These are phyloP conservation scores for Xerophyta viscosa DNA, from an alignment of 106 monocot genomes.

Conservation along the genomic window DNA sequence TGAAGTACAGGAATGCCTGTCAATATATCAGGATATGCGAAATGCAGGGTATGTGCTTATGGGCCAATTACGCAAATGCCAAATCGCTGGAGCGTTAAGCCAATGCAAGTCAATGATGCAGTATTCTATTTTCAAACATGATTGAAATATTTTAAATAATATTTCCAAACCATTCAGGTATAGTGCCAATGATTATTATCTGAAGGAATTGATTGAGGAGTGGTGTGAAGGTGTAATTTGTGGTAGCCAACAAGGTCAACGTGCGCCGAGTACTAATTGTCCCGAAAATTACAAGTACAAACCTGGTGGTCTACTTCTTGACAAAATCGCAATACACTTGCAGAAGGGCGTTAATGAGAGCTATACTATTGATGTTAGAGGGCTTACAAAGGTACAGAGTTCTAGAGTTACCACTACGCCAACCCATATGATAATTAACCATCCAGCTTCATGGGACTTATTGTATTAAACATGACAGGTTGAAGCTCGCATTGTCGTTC, in stretches of 20 bases:
- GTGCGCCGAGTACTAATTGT: not conserved
- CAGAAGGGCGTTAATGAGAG: conserved; percentile 48
- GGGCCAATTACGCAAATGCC: too few relatives aligned
- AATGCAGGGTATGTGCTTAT: conserved; percentile 93
- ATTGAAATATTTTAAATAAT: not conserved
- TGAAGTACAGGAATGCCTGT: conserved; percentile 79
- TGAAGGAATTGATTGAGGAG: conserved; percentile 80
- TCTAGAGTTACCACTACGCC: too few relatives aligned
- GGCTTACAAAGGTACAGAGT: conserved; percentile 58
- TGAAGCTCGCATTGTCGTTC: conserved; percentile 76
- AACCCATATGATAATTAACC: too few relatives aligned
- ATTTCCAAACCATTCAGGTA: conserved; percentile 35
- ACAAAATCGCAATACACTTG: conserved; percentile 66
- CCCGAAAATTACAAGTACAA: conserved; percentile 12
- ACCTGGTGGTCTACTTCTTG: conserved; percentile 41
- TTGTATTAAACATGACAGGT: conserved; percentile 23
- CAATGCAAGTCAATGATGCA: not conserved
- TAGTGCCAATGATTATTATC: conserved; percentile 60
- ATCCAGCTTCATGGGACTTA: too few relatives aligned
- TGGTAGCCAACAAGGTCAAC: conserved; percentile 13
- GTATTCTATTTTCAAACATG: not conserved
- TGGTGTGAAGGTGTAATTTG: conserved; percentile 86
- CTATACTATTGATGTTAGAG: conserved; percentile 62
- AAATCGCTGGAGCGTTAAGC: too few relatives aligned
- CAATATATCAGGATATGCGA: conserved; percentile 78